Base-by-base conservation (phyloP, 2,329 filamentous ascomycete species). In the Pseudovirgaria hyperparasitica region DNA sequence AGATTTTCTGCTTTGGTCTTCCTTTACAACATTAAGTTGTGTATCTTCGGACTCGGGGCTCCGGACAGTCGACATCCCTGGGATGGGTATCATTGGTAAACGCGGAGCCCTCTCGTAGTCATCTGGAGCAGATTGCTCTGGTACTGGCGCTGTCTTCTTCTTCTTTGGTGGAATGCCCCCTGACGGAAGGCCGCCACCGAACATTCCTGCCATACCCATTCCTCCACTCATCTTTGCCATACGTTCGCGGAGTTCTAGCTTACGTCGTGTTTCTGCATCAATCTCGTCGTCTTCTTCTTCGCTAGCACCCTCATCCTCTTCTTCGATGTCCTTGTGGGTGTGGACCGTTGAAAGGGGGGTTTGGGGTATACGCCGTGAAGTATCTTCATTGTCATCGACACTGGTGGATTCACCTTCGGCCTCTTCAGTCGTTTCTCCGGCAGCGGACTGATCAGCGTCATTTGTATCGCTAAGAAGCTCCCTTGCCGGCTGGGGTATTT, bases 171-270 rank as follows among this genome's bases (percentile, higher is more conserved):
- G 48, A 34, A 49, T 41, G 4, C 55, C 57, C 32, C 67, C 60
- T 57, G 78, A 67, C 10, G 75, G 69, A 50, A 84, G 70, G 33
- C 72, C 73, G 19, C 68, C 70, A 11, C 82, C 82, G 52, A 92
- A 92, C 75, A 96, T 90, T 42, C 84, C 82, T 49, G 84, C 75
- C 78, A 96, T 92, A 24, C 84, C 84, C 82, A 93, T 93, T 13
- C 87, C 87, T 29, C 87, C 87, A 40, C 87, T 92, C 79, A 98
- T 90, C 58, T 93, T 94, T 23, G 90, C 90, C 84, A 98, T 98
- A 42, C 90, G 75, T 35, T 90, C 85, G 33, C 90, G 74, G 17
- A 98, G 65, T 50, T 94, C 87, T 56, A 93, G 76, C 48, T 78
- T 81, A 27, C 86, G 77, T 39, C 72, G 76, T 13, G 82, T 67